Evolutionary conservation across 106 monocot genomes (phyloP).

Genomic region (Posidonia australis): DNA sequence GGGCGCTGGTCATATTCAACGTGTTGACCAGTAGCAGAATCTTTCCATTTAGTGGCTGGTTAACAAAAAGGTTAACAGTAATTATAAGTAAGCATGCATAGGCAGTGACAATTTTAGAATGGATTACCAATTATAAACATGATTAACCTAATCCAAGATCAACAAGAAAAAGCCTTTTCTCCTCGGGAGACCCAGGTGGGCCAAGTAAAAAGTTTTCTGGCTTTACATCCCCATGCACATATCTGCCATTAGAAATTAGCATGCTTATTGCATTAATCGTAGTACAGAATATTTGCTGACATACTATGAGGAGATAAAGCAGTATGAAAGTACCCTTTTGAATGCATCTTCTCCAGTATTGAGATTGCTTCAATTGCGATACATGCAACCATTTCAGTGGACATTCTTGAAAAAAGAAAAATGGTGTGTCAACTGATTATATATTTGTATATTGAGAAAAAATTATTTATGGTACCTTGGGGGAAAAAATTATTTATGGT

Average conservation of each 20-base stretch:
- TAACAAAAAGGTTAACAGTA: not conserved
- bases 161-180: conserved; percentile 31
- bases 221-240: conserved; percentile 33
- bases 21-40: conserved; percentile 12
- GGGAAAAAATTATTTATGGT: not conserved
- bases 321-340: conserved; percentile 18
- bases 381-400: conserved; percentile 27
- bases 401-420: conserved; percentile 18
- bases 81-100: not conserved
- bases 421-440: not conserved
- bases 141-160: conserved; percentile 29
- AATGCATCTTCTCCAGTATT: conserved; percentile 32
- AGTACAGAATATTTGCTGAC: not conserved
- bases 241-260: conserved; percentile 6
- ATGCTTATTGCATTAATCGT: not conserved
- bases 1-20: conserved; percentile 29
- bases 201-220: conserved; percentile 32
- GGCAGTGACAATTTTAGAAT: not conserved
- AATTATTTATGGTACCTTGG: not conserved
- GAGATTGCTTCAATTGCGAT: conserved; percentile 34
- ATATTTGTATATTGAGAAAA: not conserved
- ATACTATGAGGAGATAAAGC: not conserved
- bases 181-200: conserved; percentile 15
- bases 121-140: not conserved
- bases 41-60: conserved; percentile 30